Conservation (phyloP, 2,329 filamentous ascomycete genomes). For the Cercospora sesami region DNA sequence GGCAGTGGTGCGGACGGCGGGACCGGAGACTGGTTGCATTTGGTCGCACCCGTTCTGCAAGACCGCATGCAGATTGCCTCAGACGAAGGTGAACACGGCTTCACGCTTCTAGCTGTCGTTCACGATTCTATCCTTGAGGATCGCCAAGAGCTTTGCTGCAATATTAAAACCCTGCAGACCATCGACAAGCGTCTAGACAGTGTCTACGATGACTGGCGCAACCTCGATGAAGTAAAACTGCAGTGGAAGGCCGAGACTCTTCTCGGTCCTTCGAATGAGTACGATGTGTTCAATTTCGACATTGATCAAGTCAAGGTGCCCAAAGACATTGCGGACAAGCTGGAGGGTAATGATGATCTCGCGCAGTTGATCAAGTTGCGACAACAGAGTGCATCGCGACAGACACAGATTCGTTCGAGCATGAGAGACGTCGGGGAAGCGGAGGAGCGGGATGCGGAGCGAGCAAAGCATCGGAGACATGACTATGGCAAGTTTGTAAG, state of each 20-base stretch:
- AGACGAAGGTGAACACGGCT: constrained; percentile 66
- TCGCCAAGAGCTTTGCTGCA: constrained; percentile 44
- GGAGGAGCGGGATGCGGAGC: constrained; percentile 52
- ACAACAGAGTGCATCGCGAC: constrained; percentile 46
- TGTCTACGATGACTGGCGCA: constrained; percentile 46
- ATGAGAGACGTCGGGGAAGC: constrained; percentile 30
- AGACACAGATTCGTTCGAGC: constrained; percentile 26
- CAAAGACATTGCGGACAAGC: constrained; percentile 28
- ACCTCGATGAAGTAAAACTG: not conserved
- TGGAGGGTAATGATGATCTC: constrained; percentile 26
- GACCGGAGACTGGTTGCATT: constrained; percentile 62
- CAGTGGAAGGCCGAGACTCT: constrained; percentile 16
- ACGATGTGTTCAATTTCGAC: constrained; percentile 33
- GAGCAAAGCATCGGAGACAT: constrained; percentile 58
- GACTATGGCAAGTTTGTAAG: constrained; percentile 66
- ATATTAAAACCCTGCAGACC: constrained; percentile 47
- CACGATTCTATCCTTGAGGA: constrained; percentile 61
- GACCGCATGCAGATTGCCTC: constrained; percentile 64
- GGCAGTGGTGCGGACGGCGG: constrained; percentile 44
- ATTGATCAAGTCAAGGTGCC: constrained; percentile 41
- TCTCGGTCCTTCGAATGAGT: constrained; percentile 22
- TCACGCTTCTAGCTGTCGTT: constrained; percentile 74
- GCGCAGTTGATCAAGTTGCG: constrained; percentile 43
- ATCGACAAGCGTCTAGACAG: constrained; percentile 45
- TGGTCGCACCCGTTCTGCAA: constrained; percentile 65